Evolutionary conservation across 2,329 filamentous ascomycete genomes (phyloP).

Genomic region (Hypoxylon sp.): DNA sequence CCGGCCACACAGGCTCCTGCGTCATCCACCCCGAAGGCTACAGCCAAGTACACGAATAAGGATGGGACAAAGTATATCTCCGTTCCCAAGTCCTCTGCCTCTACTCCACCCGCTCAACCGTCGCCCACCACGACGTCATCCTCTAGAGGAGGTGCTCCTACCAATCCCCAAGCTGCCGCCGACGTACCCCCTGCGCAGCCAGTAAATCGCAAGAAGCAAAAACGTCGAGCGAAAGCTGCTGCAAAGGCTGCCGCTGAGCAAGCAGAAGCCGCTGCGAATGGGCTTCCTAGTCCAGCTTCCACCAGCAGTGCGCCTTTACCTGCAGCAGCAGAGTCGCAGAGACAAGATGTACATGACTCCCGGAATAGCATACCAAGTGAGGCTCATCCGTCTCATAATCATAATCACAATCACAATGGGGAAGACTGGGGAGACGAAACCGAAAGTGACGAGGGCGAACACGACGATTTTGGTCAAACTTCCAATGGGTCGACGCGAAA

Average conservation of each 20-base stretch:
- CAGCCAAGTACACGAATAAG: slow-evolving; percentile 76
- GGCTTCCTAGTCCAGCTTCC: slow-evolving; percentile 58
- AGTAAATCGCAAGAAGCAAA: slow-evolving; percentile 95
- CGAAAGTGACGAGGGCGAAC: slow-evolving; percentile 70
- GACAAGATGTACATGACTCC: slow-evolving; percentile 37
- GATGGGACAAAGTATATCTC: slow-evolving; percentile 79
- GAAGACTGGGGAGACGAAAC: slow-evolving; percentile 69
- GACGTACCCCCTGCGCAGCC: slow-evolving; percentile 58
- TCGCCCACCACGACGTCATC: slow-evolving; percentile 64
- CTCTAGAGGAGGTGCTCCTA: slow-evolving; percentile 55
- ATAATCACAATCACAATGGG: slow-evolving; percentile 58
- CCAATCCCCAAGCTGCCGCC: slow-evolving; percentile 48
- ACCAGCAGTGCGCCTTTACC: slow-evolving; percentile 49
- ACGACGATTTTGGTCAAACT: slow-evolving; percentile 59
- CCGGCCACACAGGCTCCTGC: slow-evolving; percentile 64
- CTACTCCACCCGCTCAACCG: slow-evolving; percentile 67
- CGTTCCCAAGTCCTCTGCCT: slow-evolving; percentile 69
- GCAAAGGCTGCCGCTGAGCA: slow-evolving; percentile 73
- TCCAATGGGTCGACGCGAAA: slow-evolving; percentile 59
- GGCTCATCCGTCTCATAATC: slow-evolving; percentile 40
- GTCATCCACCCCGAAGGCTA: slow-evolving; percentile 67
- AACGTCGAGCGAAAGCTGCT: slow-evolving; percentile 88
- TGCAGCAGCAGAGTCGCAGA: slow-evolving; percentile 36
- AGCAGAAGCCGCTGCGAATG: slow-evolving; percentile 60
- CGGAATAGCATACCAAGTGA: slow-evolving; percentile 30